These are phyloP conservation scores for Mortierella sp. DNA, from an alignment of 371 early-diverging fungal genomes.

Conservation along the genomic window DNA sequence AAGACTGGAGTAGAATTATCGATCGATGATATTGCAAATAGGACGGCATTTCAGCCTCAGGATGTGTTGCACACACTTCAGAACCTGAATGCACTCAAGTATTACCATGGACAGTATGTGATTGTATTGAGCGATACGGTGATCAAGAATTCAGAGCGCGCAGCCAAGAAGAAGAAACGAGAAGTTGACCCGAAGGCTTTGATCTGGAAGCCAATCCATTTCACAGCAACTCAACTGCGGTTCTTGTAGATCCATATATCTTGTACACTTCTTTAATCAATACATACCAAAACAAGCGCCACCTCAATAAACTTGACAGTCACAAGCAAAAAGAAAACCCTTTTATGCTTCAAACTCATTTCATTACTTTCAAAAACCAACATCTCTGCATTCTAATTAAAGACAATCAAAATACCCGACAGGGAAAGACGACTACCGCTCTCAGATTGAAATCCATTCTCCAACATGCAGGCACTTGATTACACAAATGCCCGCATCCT, in stretches of 20 bases:
- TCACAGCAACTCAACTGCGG: slow-evolving; percentile 82
- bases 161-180: slow-evolving; percentile 77
- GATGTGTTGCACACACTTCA: slow-evolving; percentile 97
- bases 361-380: background rate
- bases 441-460: background rate
- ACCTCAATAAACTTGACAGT: background rate
- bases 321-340: slow-evolving; percentile 7
- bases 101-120: slow-evolving; percentile 94
- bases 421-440: too few species aligned
- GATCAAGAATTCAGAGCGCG: slow-evolving; percentile 83
- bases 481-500: slow-evolving; percentile 78
- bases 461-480: slow-evolving; percentile 42
- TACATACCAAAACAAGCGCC: slow-evolving; percentile 1
- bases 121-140: slow-evolving; percentile 92
- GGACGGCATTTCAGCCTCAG: slow-evolving; percentile 91
- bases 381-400: background rate
- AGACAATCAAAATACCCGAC: background rate
- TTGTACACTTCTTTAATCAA: background rate
- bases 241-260: slow-evolving; percentile 62
- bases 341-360: background rate
- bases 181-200: slow-evolving; percentile 84
- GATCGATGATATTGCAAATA: slow-evolving; percentile 87
- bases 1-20: slow-evolving; percentile 65
- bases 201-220: slow-evolving; percentile 86
- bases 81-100: slow-evolving; percentile 92